Conservation (phyloP, 352 stramenopile genomes). For the Globisporangium uncinulatum region DNA sequence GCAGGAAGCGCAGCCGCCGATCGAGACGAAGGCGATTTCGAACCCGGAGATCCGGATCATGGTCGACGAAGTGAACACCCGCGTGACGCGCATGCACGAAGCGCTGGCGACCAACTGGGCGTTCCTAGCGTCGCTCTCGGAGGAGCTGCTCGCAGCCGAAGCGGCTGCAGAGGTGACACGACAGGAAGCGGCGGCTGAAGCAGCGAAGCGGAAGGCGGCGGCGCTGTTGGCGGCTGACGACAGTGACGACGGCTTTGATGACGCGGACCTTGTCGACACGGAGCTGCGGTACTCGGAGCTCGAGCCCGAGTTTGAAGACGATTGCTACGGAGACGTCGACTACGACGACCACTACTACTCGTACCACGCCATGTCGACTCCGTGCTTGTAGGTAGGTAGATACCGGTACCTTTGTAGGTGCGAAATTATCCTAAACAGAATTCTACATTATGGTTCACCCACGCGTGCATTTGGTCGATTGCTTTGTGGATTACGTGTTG, state of each 20-base stretch:
- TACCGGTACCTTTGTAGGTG: too few relatives aligned
- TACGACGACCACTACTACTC: slow-evolving; percentile 17
- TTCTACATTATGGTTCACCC: too few relatives aligned
- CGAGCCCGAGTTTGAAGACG: slow-evolving; percentile 10
- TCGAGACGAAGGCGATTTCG: slow-evolving; percentile 6
- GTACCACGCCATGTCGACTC: slow-evolving; percentile 12
- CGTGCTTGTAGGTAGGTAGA: too few relatives aligned
- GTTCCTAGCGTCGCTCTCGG: slow-evolving; percentile 9
- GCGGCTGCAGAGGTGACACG: too few relatives aligned
- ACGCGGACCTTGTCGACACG: too few relatives aligned
- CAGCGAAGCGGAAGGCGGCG: too few relatives aligned
- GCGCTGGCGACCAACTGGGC: slow-evolving; percentile 12
- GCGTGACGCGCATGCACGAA: slow-evolving; percentile 7
- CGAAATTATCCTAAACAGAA: too few relatives aligned
- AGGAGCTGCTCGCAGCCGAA: background rate
- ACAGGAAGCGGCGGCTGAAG: too few relatives aligned
- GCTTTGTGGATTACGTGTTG: slow-evolving; percentile 48
- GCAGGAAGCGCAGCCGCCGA: slow-evolving; percentile 2
- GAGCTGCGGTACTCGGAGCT: slow-evolving; percentile 1
- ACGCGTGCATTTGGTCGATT: too few relatives aligned
- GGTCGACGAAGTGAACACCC: slow-evolving; percentile 16
- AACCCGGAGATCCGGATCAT: slow-evolving; percentile 14
- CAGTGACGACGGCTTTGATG: slow-evolving; percentile 1
- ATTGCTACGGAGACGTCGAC: slow-evolving; percentile 9
- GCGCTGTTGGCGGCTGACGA: background rate